Conservation (phyloP, 805 yeast genomes). For the Metschnikowia continentalis region DNA sequence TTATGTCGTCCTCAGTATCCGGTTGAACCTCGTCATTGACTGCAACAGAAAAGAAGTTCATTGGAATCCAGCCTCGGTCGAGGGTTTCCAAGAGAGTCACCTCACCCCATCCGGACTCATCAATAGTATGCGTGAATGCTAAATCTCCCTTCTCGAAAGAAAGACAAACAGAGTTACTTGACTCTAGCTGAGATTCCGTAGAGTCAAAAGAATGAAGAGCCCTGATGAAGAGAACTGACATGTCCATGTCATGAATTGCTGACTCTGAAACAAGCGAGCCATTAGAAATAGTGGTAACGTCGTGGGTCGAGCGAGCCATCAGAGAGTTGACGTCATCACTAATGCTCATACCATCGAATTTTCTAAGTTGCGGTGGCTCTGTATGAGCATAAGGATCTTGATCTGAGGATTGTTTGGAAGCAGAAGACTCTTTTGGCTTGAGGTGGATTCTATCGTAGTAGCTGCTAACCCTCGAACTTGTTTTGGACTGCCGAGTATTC, state of each 20-base stretch:
- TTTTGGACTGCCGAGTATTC: constrained; percentile 12
- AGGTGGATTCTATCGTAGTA: constrained; percentile 32
- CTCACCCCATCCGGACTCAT: constrained; percentile 86
- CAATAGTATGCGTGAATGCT: constrained; percentile 74
- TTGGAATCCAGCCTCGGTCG: constrained; percentile 80
- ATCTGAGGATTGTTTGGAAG: neutral
- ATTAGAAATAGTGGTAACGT: neutral
- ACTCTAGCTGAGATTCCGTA: constrained; percentile 53
- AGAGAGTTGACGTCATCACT: neutral
- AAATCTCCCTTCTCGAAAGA: constrained; percentile 66
- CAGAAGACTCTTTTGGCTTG: constrained; percentile 7
- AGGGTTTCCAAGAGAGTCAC: constrained; percentile 63
- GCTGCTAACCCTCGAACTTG: constrained; percentile 21
- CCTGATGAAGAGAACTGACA: constrained; percentile 50
- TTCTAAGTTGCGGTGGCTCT: neutral
- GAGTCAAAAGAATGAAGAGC: constrained; percentile 61
- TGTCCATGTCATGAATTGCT: constrained; percentile 33
- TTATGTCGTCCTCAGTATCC: constrained; percentile 23
- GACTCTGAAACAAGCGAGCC: neutral
- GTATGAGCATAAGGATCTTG: neutral
- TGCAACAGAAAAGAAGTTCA: constrained; percentile 63
- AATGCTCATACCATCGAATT: neutral
- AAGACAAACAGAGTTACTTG: constrained; percentile 69
- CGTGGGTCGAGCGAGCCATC: neutral
- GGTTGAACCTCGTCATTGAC: constrained; percentile 26